These are phyloP conservation scores for Pythium sukuiense DNA, from an alignment of 352 stramenopile genomes.

Conservation along the genomic window DNA sequence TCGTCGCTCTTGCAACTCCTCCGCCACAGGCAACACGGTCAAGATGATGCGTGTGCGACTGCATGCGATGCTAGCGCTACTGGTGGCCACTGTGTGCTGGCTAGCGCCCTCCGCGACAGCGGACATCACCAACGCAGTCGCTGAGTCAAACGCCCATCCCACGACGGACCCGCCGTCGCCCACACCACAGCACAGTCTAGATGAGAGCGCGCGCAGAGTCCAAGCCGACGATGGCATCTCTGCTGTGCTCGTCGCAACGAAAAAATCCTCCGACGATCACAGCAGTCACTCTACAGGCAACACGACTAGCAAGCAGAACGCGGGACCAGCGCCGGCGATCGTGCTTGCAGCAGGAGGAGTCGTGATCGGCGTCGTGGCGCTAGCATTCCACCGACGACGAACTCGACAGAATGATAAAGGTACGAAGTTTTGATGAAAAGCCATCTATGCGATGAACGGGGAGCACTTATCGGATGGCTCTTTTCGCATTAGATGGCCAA, in stretches of 20 bases:
- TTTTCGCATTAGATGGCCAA: constrained; percentile 20
- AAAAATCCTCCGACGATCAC: background rate
- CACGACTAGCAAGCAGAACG: background rate
- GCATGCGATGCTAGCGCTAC: constrained; percentile 2
- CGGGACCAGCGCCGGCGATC: constrained; percentile 3
- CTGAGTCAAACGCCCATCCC: background rate
- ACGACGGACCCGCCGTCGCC: background rate
- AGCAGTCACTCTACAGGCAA: background rate
- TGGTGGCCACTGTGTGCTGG: constrained; percentile 8
- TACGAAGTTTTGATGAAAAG: constrained; percentile 2
- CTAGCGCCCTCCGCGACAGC: background rate
- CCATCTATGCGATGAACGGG: too few species aligned
- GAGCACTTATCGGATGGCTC: background rate
- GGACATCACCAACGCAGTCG: background rate
- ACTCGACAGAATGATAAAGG: constrained; percentile 18
- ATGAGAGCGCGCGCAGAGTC: background rate
- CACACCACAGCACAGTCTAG: background rate
- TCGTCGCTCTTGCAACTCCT: background rate
- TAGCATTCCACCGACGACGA: constrained; percentile 21
- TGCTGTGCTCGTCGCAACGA: background rate
- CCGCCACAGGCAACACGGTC: background rate
- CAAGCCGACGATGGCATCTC: background rate
- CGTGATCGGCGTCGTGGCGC: constrained; percentile 17
- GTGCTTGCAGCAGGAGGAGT: constrained; percentile 16
- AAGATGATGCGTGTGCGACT: background rate